Base-by-base conservation (phyloP, 2,329 filamentous ascomycete species). In the Chrysosphaeria jannelii region DNA sequence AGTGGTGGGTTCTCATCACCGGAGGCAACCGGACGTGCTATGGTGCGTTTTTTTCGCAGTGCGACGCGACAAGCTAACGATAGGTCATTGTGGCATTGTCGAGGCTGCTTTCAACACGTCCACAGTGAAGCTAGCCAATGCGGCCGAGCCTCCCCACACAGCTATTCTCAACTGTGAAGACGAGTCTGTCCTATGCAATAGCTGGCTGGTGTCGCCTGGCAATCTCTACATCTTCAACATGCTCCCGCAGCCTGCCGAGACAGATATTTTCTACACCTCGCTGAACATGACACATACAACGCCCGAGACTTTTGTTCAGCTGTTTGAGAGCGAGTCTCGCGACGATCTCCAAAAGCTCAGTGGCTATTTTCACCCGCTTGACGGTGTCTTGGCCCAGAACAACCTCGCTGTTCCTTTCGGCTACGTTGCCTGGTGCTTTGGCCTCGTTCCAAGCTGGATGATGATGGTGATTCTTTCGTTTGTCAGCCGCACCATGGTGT, bases 21-120 rank as follows among this genome's bases (percentile, higher is more conserved):
- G 72, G 72, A 26, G 53, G 68, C 34, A 78, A 79, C 51, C 68
- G 64, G 48, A 76, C 71, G 15, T 81, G 72, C 48, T 67, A 56
- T 38, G 56, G 58, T 62, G 46, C 27, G 51, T 17, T 14, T 15
- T 14, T 10, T 14, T 9, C n/a, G 5, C 7, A 13, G 9, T 20
- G 10, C 14, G 11, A 8, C 5, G 8, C 3, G n/a, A 7, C 16
- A 18, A 7, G 7, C 16, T 18, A 18, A 18, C 16, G n/a, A 18
- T n/a, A 61, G 71, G 69, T 34, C 52, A 58, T 36, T 81, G 72
- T 44, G 51, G 38, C 20, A 50, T 47, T 29, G 45, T 66, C 25
- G 68, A 75, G 36, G 46, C 48, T 27, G 68, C 67, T 13, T 67
- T 59, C 45, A 59, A 69, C 48, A 55, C 65, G 38, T 58, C 66